phyloP scores from a whole-genome alignment of 768 basidiomycete species.

The Auricularia cornea region DNA sequence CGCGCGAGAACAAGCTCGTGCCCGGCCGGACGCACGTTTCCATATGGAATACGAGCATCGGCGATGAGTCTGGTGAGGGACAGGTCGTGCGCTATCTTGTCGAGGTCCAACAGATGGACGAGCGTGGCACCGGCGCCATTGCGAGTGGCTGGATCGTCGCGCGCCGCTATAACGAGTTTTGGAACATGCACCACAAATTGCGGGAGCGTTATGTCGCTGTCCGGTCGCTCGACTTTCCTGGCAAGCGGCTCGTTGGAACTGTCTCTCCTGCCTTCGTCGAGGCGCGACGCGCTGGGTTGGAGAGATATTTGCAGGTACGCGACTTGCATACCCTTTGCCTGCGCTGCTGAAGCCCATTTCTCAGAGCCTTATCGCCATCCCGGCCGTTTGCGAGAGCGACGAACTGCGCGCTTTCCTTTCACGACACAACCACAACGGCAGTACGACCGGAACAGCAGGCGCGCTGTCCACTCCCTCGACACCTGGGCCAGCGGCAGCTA shows the following conservation, averaged over 20 bases:
- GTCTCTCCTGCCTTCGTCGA: constrained; percentile 86
- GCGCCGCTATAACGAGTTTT: constrained; percentile 91
- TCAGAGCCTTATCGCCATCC: constrained; percentile 66
- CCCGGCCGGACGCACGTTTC: constrained; percentile 78
- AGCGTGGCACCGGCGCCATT: constrained; percentile 53
- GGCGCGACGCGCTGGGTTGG: constrained; percentile 63
- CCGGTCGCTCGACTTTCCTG: constrained; percentile 77
- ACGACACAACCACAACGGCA: constrained; percentile 46
- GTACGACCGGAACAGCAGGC: neutral
- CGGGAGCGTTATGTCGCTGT: constrained; percentile 65
- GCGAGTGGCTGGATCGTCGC: constrained; percentile 90
- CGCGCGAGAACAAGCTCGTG: constrained; percentile 78
- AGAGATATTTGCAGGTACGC: constrained; percentile 84
- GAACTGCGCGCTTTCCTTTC: constrained; percentile 83
- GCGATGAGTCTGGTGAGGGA: constrained; percentile 71
- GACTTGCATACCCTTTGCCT: constrained; percentile 2
- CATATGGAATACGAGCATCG: constrained; percentile 75
- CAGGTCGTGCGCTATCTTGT: constrained; percentile 87
- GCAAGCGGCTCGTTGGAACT: constrained; percentile 77
- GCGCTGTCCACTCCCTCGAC: neutral
- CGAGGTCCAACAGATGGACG: constrained; percentile 82
- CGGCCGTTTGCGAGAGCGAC: constrained; percentile 69
- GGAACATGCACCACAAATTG: constrained; percentile 78
- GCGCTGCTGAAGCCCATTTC: neutral
- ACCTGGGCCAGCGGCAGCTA: constrained; percentile 40